Percentiles rank a stretch among this genome's conserved stretches.
Evolutionary conservation across 768 basidiomycete species (phyloP).

Genomic region (Gymnopilus dilepis): DNA sequence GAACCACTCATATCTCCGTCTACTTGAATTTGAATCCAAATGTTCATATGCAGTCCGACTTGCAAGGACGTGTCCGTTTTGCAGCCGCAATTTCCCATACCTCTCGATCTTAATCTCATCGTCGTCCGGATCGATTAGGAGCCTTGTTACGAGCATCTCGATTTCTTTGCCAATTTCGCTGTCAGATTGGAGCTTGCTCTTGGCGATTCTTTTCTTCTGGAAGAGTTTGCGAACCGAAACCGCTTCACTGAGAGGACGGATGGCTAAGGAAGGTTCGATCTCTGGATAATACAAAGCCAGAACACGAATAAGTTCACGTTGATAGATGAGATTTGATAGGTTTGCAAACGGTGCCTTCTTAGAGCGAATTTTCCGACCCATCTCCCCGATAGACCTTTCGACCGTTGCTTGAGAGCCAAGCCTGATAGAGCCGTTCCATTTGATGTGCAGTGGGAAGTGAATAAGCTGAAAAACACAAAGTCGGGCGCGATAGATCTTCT

Average conservation of each 20-base stretch:
- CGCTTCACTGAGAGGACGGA: background rate
- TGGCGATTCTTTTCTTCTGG: background rate
- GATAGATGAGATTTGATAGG: constrained; percentile 18
- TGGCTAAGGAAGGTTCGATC: background rate
- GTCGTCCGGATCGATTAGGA: background rate
- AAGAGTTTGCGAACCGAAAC: background rate
- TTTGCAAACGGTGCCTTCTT: constrained; percentile 37
- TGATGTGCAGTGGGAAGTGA: constrained; percentile 39
- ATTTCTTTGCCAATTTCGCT: background rate
- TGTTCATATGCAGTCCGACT: background rate
- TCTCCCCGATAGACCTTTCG: constrained; percentile 32
- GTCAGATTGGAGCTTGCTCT: background rate
- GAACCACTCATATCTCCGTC: background rate
- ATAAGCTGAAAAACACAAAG: constrained; percentile 40
- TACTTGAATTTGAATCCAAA: background rate
- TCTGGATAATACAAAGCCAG: constrained; percentile 4
- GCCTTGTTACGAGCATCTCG: background rate
- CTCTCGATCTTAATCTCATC: background rate
- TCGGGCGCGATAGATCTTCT: constrained; percentile 27
- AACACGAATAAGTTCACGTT: constrained; percentile 4
- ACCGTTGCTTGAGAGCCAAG: constrained; percentile 38
- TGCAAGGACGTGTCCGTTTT: background rate
- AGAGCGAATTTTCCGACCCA: constrained; percentile 35
- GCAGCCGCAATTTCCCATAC: background rate
- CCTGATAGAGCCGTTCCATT: constrained; percentile 42